A percentile compares a stretch with the other conserved stretches of the same genome.
Evolutionary conservation across 148 eudicot species (phyloP).

Genomic region (Spergularia marina): DNA sequence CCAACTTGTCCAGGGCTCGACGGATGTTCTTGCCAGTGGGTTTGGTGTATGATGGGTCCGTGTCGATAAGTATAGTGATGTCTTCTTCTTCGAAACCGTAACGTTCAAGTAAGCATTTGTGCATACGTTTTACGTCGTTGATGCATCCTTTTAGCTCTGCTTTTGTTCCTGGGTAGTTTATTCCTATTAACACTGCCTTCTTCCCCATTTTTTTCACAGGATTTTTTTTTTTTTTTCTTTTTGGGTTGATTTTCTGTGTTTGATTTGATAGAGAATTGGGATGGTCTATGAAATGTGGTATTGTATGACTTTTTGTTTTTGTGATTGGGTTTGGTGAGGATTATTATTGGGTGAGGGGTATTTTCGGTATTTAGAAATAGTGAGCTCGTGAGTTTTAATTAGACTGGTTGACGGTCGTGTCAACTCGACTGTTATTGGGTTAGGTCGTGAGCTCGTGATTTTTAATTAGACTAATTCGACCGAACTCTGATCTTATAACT

Average conservation of each 20-base stretch:
- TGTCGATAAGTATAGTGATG: constrained; percentile 69
- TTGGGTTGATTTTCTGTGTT: background rate
- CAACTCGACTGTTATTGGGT: no score
- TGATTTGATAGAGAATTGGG: no score
- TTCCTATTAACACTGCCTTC: constrained; percentile 86
- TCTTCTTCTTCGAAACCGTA: constrained; percentile 59
- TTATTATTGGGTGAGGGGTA: no score
- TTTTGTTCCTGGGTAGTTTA: constrained; percentile 83
- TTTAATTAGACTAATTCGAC: no score
- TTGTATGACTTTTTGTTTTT: no score
- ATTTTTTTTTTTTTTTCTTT: background rate
- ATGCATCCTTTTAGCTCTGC: constrained; percentile 94
- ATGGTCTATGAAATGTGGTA: no score
- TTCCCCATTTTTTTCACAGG: constrained; percentile 27
- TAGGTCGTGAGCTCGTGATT: no score
- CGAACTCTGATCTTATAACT: no score
- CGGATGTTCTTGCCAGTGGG: constrained; percentile 86
- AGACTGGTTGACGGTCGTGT: no score
- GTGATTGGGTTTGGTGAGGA: no score
- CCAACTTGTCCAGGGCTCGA: constrained; percentile 42
- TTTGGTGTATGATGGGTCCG: constrained; percentile 53
- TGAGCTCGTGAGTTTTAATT: no score
- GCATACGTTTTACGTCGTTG: constrained; percentile 74
- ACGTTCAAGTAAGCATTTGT: constrained; percentile 47
- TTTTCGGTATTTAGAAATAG: no score